phyloP scores from a whole-genome alignment of 2,329 filamentous ascomycete genomes.

The Canariomyces notabilis region DNA sequence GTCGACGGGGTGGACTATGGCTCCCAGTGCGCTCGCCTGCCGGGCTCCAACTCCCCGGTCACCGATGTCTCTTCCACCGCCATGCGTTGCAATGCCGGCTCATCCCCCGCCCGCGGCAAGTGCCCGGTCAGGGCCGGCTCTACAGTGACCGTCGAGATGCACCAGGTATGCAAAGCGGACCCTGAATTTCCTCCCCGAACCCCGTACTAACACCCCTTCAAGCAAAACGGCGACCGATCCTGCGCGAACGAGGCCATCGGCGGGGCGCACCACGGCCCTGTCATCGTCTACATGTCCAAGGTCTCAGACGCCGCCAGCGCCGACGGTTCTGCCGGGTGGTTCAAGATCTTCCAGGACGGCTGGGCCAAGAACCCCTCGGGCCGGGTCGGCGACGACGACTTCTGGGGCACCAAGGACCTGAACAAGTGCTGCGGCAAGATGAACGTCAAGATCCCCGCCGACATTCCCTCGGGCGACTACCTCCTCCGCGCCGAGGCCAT shows the following conservation, averaged over 20 bases:
- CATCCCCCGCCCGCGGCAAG: constrained; percentile 35
- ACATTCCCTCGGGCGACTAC: constrained; percentile 35
- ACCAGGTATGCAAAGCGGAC: constrained; percentile 36
- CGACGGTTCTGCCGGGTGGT: constrained; percentile 41
- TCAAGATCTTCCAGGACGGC: constrained; percentile 47
- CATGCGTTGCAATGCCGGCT: constrained; percentile 42
- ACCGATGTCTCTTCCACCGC: constrained; percentile 38
- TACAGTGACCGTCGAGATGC: constrained; percentile 53
- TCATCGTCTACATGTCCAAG: constrained; percentile 44
- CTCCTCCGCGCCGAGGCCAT: constrained; percentile 46
- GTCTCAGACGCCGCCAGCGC: constrained; percentile 42
- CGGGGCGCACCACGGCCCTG: constrained; percentile 47
- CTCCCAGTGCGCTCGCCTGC: constrained; percentile 43
- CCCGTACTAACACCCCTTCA: constrained; percentile 1
- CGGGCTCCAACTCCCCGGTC: constrained; percentile 47
- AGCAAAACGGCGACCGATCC: constrained; percentile 38
- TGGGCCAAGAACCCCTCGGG: constrained; percentile 34
- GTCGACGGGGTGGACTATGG: constrained; percentile 40
- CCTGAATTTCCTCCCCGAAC: background rate
- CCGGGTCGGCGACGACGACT: constrained; percentile 37
- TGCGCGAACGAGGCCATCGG: constrained; percentile 47
- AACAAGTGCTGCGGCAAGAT: constrained; percentile 38
- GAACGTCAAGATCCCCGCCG: constrained; percentile 33
- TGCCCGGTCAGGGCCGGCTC: constrained; percentile 44
- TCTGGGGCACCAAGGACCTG: constrained; percentile 42